Conservation (phyloP, 2,329 filamentous ascomycete species). For the Penicillium sp. region DNA sequence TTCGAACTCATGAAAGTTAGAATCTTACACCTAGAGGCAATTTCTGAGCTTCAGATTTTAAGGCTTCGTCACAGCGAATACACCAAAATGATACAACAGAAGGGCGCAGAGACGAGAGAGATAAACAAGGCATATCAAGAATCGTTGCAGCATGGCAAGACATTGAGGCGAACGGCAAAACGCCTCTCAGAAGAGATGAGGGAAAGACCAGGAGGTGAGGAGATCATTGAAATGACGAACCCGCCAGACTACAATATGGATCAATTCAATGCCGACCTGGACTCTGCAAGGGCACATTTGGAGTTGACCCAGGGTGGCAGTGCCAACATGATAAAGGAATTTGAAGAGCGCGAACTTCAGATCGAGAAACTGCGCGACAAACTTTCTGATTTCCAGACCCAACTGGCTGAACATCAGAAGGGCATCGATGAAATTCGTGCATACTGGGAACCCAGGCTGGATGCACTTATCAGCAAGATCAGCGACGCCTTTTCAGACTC, state of each 20-base stretch:
- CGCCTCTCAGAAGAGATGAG: conserved; percentile 12
- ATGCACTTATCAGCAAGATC: conserved; percentile 74
- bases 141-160: conserved; percentile 14
- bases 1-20: conserved; percentile 67
- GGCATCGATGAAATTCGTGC: conserved; percentile 66
- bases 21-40: conserved; percentile 72
- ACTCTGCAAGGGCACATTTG: conserved; percentile 70
- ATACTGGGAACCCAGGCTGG: conserved; percentile 81
- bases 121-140: conserved; percentile 39
- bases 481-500: conserved; percentile 90
- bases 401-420: conserved; percentile 55
- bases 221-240: conserved; percentile 44
- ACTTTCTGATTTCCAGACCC: conserved; percentile 54
- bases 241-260: conserved; percentile 55
- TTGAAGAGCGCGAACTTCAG: conserved; percentile 67
- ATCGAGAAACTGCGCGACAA: conserved; percentile 67
- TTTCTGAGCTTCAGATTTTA: conserved; percentile 75
- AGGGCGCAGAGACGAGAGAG: conserved; percentile 41
- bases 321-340: conserved; percentile 72
- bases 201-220: conserved; percentile 27
- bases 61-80: conserved; percentile 64
- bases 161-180: conserved; percentile 17
- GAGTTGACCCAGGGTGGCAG: conserved; percentile 79
- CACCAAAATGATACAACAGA: conserved; percentile 45
- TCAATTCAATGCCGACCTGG: conserved; percentile 70